Evolutionary conservation across 352 stramenopile genomes (phyloP), one percentile per base, ranked within the genome.

Genomic region (Phytophthora pistaciae): DNA sequence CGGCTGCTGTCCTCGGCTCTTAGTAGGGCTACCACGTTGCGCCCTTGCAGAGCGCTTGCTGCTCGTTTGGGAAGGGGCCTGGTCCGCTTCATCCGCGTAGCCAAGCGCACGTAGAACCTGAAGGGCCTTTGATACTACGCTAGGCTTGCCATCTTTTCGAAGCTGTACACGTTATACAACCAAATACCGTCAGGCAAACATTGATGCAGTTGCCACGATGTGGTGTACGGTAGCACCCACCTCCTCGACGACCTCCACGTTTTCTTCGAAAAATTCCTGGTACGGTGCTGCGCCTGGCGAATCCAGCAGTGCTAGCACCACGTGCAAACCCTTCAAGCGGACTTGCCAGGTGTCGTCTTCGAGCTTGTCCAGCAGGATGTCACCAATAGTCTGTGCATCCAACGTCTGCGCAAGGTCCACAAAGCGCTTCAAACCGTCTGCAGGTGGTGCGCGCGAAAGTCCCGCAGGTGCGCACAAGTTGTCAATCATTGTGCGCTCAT

Each of bases 341-440:
- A 91, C 73, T 75, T 95, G 88, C 90, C 90, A 97, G 40, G 86
- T 86, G 0, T 82, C 72, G 56, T 97, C 88, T 77, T 97, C 88
- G 3, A 97, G 70, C 46, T 97, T 97, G 68, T 97, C 90, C 23
- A 96, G 68, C 48, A 97, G 63, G 21, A 97, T 93, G 33, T 96
- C 88, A 38, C 88, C 88, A 66, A 97, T 94, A 31, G 84, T 94
- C 64, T 94, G 80, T n/a, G 80, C 69, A 65, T 97, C 87, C 1
- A 97, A 76, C 13, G 88, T 96, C 69, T 97, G 90, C 18, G 90
- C 90, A 64, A 97, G 77, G 40, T 97, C 88, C 18, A 97, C 80
- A 65, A 97, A 97, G 1, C 90, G 83, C 70, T 92, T 92, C 9
- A 97, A 68, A 13, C 78, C 87, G 65, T 97, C 90, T 6, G 87